Base-by-base conservation (phyloP, 75 land plant species). In the Larix kaempferi region DNA sequence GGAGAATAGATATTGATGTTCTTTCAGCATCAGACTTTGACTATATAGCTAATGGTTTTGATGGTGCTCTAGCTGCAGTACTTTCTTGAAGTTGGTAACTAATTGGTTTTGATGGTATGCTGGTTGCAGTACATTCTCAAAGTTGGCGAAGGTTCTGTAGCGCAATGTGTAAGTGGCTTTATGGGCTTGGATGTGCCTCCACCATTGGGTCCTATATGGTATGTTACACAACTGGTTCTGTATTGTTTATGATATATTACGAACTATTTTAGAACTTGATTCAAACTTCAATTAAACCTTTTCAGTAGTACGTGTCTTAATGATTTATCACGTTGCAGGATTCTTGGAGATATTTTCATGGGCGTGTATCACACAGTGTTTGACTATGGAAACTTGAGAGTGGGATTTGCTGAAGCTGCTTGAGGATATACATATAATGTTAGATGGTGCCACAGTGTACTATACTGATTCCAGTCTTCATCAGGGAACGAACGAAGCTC, bases 341-440 rank as follows among this genome's bases (percentile, higher is more conserved):
- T 92, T 77, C 84, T 92, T 57, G 94, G 94, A 73, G 94, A 92
- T 75, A 80, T 86, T 6, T 90, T 92, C 80, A 90, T 92, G 94
- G 93, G 94, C 7, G 90, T 69, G 3, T 92, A 90, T 61, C 94
- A 92, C 69, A 92, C 94, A 5, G 90, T 92, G 25, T 92, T 92
- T 63, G 94, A 92, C 72, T 92, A 59, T 59, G 93, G 89, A 1
- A 84, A 92, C 49, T 63, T 61, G 23, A 82, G 79, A 27, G 54
- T 92, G 39, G 94, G 94, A 35, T 92, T 92, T 75, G 94, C 94
- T 26, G 72, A 82, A 71, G 90, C 94, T 82, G 89, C 10, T 49
- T 49, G 54, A 49, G 11, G 54, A 49, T 49, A 49, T 11, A 49
- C 12, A 49, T 49, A 49, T 49, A 49, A 49, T 49, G 54, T 49